Evolutionary conservation across 139 green algal genomes (phyloP), one percentile per base, ranked within the genome.

Genomic region (Protoeuglena noctilucae): DNA sequence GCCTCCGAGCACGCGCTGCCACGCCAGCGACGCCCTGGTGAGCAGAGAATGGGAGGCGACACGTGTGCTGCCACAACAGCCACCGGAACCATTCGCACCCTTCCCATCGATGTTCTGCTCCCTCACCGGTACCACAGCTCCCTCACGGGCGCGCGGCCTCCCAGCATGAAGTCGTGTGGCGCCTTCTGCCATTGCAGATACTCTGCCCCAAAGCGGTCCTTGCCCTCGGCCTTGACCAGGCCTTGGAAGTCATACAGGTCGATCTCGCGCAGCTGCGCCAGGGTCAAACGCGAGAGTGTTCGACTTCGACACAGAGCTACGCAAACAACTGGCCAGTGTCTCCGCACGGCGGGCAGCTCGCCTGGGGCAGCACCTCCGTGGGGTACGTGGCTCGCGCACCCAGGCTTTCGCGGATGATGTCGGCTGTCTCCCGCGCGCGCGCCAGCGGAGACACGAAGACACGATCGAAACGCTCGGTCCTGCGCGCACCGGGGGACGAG

Each of bases 211-310:
- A 75, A 92, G 6, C 51, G 61, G 16, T 54, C 60, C 52, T 89
- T 87, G 24, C 77, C 86, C 56, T 93, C 76, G 16, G 65, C 56
- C 55, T 97, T 96, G 30, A 89, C 26, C 43, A 95, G 54, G 4
- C 88, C 88, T 75, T 93, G 80, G 54, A 97, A 95, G 1, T 76
- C 79, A 68, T 96, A 96, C 1, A 97, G 69, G 62, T 97, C 89
- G 17, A 97, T 80, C 59, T 97, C 89, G 0, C 89, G 60, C 21
- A 97, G 73, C 2, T 47, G 57, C 1, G 80, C n/a, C n/a, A n/a
- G n/a, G n/a, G n/a, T n/a, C n/a, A n/a, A n/a, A n/a, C n/a, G n/a
- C n/a, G n/a, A n/a, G n/a, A n/a, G n/a, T 68, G 57, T 40, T 63
- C 21, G 19, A 73, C 21, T 6, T 71, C 39, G 5, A 50, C 27